Evolutionary conservation across 495 filamentous ascomycete species (phyloP), one percentile per base, ranked within the genome.

Genomic region (Penicillium silybi): DNA sequence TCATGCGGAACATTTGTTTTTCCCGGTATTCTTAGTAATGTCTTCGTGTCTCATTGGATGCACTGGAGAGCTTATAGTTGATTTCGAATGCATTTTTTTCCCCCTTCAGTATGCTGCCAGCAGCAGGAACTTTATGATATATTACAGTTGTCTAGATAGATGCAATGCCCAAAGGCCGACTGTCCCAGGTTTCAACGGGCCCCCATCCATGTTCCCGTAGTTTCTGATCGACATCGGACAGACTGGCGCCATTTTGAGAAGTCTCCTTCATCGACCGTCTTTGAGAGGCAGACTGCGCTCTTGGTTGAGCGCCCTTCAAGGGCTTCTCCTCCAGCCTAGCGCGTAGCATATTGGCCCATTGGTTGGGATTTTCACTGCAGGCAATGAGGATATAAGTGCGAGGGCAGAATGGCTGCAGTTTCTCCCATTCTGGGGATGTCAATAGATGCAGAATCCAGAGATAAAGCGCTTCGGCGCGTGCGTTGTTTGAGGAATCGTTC

Each of bases 371-470:
- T 37, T 57, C 64, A 38, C 65, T 53, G 48, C 72, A 75, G n/a
- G 58, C 62, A 26, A 60, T 58, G 2, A 54, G 57, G 6, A 75
- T 46, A 50, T 77, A 77, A 6, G 53, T 55, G 26, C 54, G 53
- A 1, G 73, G 69, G n/a, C 66, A 59, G 7, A 62, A 46, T 19
- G 53, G 57, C 19, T 59, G 55, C 20, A 53, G 46, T 15, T 56
- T 58, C 29, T 56, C 58, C 72, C 72, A 77, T 5, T 53, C 41
- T 10, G 64, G 17, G n/a, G 71, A 71, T 13, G 55, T 58, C 19
- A 72, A 50, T 6, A 77, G 61, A 53, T 77, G 71, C 37, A 63
- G 66, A 46, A 77, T 56, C 74, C 74, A 77, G 26, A 68, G 50
- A 43, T 63, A 77, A 6, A 68, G 40, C 3, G 61, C 67, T 52